A percentile compares a stretch with the other conserved stretches of the same genome.
Conservation (phyloP, 352 stramenopile genomes). For the Lagenidium sp. region DNA sequence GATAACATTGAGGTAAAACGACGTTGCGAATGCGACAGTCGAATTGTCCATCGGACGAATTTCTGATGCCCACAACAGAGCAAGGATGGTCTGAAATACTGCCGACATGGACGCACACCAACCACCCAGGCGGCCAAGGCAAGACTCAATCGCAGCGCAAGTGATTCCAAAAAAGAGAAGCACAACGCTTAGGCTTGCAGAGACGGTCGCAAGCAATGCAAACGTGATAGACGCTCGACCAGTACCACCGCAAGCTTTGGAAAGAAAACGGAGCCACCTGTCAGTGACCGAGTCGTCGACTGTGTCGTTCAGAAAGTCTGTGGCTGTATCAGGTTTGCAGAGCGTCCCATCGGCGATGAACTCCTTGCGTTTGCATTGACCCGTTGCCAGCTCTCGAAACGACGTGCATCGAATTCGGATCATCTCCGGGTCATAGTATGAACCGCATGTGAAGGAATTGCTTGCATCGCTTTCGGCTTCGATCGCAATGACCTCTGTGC, state of each 20-base stretch:
- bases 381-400: conserved; percentile 11
- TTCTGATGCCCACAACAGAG: conserved; percentile 31
- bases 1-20: conserved; percentile 36
- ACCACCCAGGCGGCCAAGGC: conserved; percentile 20
- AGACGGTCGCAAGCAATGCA: conserved; percentile 15
- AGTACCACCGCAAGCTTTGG: conserved; percentile 26
- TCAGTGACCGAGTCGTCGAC: background rate
- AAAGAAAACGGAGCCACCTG: conserved; percentile 32
- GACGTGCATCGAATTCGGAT: conserved; percentile 15
- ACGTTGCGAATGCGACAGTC: conserved; percentile 24
- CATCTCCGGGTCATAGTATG: conserved; percentile 6
- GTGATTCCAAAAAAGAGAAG: conserved; percentile 30
- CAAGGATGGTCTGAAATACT: conserved; percentile 19
- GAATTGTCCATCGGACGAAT: conserved; percentile 20
- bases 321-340: conserved; percentile 14
- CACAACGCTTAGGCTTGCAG: conserved; percentile 13
- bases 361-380: conserved; percentile 9
- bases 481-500: conserved; percentile 12
- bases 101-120: conserved; percentile 13
- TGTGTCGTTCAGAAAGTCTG: conserved; percentile 20
- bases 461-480: conserved; percentile 8
- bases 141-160: conserved; percentile 34
- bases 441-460: conserved; percentile 12
- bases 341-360: conserved; percentile 3
- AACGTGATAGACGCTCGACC: conserved; percentile 21